These are phyloP conservation scores for Lotus japonicus DNA, from an alignment of 306 rosid genomes.

Conservation along the genomic window DNA sequence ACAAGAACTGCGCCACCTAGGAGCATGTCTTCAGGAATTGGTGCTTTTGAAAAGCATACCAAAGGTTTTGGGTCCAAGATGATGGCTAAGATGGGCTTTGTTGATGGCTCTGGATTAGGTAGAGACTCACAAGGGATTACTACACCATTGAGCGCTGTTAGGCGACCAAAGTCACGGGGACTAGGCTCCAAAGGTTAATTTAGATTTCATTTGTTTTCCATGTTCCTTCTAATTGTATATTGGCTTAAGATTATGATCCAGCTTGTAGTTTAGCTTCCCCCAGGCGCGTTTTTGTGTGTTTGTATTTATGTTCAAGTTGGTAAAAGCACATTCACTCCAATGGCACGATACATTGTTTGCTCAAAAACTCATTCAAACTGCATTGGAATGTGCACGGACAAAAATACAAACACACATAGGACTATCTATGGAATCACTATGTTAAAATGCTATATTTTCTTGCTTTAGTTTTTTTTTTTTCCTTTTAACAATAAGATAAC, in stretches of 20 bases:
- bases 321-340: too few relatives aligned
- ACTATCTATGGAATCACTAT: background rate
- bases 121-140: constrained; percentile 75
- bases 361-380: too few relatives aligned
- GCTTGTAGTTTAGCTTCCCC: too few relatives aligned
- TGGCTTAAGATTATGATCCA: background rate
- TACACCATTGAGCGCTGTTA: constrained; percentile 59
- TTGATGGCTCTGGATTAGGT: constrained; percentile 81
- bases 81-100: constrained; percentile 95
- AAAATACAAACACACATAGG: too few relatives aligned
- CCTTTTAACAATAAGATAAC: background rate
- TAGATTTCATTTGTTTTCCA: background rate
- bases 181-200: constrained; percentile 59
- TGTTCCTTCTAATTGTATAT: background rate
- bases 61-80: constrained; percentile 90
- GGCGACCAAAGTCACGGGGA: constrained; percentile 73
- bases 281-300: too few relatives aligned
- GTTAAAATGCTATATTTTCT: background rate
- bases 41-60: constrained; percentile 81
- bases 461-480: background rate
- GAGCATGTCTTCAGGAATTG: constrained; percentile 30
- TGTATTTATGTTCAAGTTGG: too few relatives aligned
- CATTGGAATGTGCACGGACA: too few relatives aligned
- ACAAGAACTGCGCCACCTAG: constrained; percentile 15
- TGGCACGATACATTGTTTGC: too few relatives aligned